Evolutionary conservation across 1,284 basidiomycete genomes (phyloP).

Genomic region (Waitea zeae): DNA sequence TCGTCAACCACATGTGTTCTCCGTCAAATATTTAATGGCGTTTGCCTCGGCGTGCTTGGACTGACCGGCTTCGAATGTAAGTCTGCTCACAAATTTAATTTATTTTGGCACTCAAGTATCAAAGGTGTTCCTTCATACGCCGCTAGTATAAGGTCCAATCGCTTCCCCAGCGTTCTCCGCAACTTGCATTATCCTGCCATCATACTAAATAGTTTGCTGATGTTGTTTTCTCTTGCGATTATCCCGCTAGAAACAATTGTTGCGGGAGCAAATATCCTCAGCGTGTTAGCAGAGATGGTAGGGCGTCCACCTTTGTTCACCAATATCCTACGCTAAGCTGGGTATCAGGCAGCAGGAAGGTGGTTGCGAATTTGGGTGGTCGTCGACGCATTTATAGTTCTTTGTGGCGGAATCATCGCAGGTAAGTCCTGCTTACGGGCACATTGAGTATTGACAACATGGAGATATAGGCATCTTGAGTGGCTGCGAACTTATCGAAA

Average conservation of each 20-base stretch:
- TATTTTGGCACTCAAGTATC: not conserved
- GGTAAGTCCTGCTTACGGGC: constrained; percentile 16
- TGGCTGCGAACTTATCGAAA: constrained; percentile 38
- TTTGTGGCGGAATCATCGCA: constrained; percentile 53
- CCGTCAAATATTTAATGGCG: constrained; percentile 38
- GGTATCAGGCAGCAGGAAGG: constrained; percentile 25
- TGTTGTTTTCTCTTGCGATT: constrained; percentile 37
- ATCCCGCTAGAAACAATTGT: constrained; percentile 33
- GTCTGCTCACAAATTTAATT: constrained; percentile 3
- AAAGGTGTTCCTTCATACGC: constrained; percentile 47
- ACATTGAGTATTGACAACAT: not conserved
- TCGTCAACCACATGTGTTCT: constrained; percentile 15
- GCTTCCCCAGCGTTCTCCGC: constrained; percentile 38
- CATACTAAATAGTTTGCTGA: constrained; percentile 31
- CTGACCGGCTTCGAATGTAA: constrained; percentile 53
- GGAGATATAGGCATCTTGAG: constrained; percentile 29
- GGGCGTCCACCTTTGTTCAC: constrained; percentile 3
- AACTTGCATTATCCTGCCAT: constrained; percentile 47
- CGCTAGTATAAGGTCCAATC: constrained; percentile 32
- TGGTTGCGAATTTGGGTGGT: constrained; percentile 47
- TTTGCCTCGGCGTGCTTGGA: constrained; percentile 51
- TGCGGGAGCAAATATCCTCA: constrained; percentile 37
- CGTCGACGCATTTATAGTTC: constrained; percentile 44
- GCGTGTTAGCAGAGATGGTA: constrained; percentile 36
- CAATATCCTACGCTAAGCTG: constrained; percentile 3